Conservation (phyloP, 1,284 basidiomycete species). For the Agaricales sp. region DNA sequence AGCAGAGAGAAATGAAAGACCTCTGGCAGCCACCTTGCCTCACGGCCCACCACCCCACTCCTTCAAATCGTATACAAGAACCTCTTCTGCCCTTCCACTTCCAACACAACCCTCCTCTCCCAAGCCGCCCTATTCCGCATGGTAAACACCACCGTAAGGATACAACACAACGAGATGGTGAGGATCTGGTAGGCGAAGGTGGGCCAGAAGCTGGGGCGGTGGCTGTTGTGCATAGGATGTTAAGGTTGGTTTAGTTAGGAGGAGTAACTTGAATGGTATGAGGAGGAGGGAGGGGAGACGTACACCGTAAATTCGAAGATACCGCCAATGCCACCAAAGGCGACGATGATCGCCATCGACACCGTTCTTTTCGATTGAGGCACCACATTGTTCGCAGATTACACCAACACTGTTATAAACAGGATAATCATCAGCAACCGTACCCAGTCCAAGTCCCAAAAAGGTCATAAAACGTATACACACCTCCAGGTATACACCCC, state of each 20-base stretch:
- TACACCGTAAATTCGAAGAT: conserved; percentile 24
- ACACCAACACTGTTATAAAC: neutral
- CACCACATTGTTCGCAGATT: conserved; percentile 20
- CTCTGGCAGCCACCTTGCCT: neutral
- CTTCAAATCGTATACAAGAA: conserved; percentile 29
- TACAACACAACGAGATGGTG: conserved; percentile 21
- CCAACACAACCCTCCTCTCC: conserved; percentile 12
- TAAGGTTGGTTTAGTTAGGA: neutral
- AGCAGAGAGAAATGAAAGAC: too few species aligned
- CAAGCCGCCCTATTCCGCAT: conserved; percentile 20
- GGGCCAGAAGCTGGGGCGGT: conserved; percentile 4
- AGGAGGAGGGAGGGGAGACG: neutral
- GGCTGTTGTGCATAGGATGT: too few species aligned
- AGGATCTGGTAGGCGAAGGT: conserved; percentile 25
- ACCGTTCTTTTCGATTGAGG: conserved; percentile 23
- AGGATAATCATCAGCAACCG: neutral
- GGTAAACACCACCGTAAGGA: conserved; percentile 25
- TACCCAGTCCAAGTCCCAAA: neutral
- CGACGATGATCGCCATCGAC: conserved; percentile 20
- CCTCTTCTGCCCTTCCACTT: conserved; percentile 20
- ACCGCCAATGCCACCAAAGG: conserved; percentile 23
- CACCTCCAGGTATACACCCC: conserved; percentile 15
- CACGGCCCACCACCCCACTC: too few species aligned
- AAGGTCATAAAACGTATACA: conserved; percentile 15
- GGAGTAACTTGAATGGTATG: neutral